Evolutionary conservation across 2,329 filamentous ascomycete species (phyloP), one percentile per base, ranked within the genome.

Genomic region (Karstenula rhodostoma): DNA sequence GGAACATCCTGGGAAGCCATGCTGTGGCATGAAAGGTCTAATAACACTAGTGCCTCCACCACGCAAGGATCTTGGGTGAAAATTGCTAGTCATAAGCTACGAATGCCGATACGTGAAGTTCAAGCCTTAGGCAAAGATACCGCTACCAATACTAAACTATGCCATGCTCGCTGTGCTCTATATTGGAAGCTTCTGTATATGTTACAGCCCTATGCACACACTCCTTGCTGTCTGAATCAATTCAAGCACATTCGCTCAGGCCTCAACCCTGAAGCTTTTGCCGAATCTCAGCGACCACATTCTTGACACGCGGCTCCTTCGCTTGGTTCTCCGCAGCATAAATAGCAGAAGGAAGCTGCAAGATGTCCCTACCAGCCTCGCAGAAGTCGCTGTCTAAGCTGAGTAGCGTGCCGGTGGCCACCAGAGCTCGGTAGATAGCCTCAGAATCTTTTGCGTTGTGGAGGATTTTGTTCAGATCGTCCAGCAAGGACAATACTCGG

Each of bases 321-420:
- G 86, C 84, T 62, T 83, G 84, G 33, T 77, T 76, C 57, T 85
- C 82, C 5, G 85, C 80, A 54, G 76, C 77, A 40, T 76, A 69
- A 60, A 89, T 73, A 51, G 82, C 78, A 65, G 73, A 76, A 51
- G 82, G 74, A 55, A 88, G 71, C 56, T 84, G 80, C 76, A 85
- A 82, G 44, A 89, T 79, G 64, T 88, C 85, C 75, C 83, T 83
- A 56, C 85, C 84, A 40, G 85, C 84, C 67, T 81, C 80, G 66
- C 82, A 85, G 60, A 89, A 84, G 57, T 89, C 85, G 7, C 81
- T 80, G n/a, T 88, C 83, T 15, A 91, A 80, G 6, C 82, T 83
- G 25, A 93, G 76, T 60, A 96, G 75, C 1, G 94, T 99, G 0
- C 95, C 96, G 0, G 94, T 79, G 0, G 92, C 92, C 7, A 96